Conservation (phyloP, 257 asterid species). For the Solanum chmielewskii region DNA sequence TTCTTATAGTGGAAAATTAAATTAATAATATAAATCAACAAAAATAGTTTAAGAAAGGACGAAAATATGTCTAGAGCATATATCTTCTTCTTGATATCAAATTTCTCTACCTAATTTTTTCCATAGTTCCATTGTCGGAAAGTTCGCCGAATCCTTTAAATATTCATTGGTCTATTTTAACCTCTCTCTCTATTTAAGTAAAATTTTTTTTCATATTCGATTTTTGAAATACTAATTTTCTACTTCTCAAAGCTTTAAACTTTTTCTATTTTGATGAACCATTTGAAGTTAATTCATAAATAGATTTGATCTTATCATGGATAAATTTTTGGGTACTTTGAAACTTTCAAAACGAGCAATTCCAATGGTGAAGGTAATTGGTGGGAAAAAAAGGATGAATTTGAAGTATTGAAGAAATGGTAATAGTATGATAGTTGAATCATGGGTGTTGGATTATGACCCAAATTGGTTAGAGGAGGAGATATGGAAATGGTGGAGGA, state of each 20-base stretch:
- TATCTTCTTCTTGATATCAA: neutral
- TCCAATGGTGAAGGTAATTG: neutral
- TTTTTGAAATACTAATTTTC: too few relatives aligned
- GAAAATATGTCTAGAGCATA: neutral
- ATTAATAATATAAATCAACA: neutral
- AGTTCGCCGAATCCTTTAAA: neutral
- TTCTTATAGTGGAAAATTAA: neutral
- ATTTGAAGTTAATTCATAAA: too few relatives aligned
- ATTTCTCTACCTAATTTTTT: neutral
- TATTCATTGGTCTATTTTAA: neutral
- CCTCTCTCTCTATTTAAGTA: neutral
- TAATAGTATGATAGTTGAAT: too few relatives aligned
- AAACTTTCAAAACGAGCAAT: neutral
- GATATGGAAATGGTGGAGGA: too few relatives aligned
- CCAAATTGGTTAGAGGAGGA: too few relatives aligned
- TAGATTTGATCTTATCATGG: neutral
- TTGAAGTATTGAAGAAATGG: too few relatives aligned
- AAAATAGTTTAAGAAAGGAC: neutral
- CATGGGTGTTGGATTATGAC: too few relatives aligned
- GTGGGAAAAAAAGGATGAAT: neutral
- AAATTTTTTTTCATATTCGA: too few relatives aligned
- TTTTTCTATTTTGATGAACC: neutral
- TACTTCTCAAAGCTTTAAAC: neutral
- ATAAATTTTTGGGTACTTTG: neutral
- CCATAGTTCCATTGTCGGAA: neutral